phyloP scores from a whole-genome alignment of 345 rosid genomes.

The Schrenkiella parvula region DNA sequence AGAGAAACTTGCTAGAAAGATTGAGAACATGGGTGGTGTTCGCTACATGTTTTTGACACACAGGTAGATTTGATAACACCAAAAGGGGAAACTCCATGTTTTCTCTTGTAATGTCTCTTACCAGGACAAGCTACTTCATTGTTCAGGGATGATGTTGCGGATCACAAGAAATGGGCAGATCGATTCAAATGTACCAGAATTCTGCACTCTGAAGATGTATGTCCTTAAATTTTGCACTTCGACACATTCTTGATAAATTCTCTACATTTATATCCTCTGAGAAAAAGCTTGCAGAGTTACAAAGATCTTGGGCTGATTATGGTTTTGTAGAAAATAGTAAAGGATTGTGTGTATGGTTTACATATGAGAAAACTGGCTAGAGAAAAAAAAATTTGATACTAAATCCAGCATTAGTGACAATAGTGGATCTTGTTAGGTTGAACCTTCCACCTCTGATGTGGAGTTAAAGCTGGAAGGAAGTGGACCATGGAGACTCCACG shows the following conservation, averaged over 20 bases:
- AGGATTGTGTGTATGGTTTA: background rate
- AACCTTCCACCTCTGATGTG: conserved; percentile 43
- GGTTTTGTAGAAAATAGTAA: background rate
- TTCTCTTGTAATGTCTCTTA: conserved; percentile 1
- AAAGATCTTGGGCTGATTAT: background rate
- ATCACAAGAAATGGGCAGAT: conserved; percentile 61
- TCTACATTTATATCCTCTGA: background rate
- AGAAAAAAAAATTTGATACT: background rate
- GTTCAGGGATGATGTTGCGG: conserved; percentile 66
- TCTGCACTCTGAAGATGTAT: conserved; percentile 57
- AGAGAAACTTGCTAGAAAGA: conserved; percentile 47
- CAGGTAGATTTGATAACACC: conserved; percentile 32
- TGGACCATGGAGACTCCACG: conserved; percentile 58
- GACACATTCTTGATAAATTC: background rate
- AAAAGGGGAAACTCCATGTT: background rate
- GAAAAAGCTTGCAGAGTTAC: background rate
- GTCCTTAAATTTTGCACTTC: background rate
- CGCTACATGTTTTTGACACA: conserved; percentile 61
- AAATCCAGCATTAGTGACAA: conserved; percentile 1
- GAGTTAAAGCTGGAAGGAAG: conserved; percentile 58
- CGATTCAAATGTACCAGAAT: conserved; percentile 47
- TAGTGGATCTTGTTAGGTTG: conserved; percentile 38
- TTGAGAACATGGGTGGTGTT: conserved; percentile 54
- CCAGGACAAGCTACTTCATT: conserved; percentile 24
- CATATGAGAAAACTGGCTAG: background rate